These are phyloP conservation scores for Aspergillus caelatus DNA, from an alignment of 2,329 filamentous ascomycete species.

Conservation along the genomic window DNA sequence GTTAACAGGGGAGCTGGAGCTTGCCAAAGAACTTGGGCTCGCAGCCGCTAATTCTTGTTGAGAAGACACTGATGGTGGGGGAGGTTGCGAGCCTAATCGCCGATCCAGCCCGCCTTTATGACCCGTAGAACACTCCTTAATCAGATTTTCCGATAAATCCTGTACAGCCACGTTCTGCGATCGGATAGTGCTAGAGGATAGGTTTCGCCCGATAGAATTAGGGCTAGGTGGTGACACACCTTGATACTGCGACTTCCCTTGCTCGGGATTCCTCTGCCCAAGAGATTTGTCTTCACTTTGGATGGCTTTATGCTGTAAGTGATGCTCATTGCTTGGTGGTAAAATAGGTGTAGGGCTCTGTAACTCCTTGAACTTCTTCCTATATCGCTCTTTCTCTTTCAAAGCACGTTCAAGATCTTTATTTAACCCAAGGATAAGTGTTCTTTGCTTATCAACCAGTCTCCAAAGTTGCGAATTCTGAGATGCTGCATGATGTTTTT, in stretches of 20 bases:
- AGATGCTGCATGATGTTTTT: slow-evolving; percentile 84
- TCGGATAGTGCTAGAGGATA: slow-evolving; percentile 2
- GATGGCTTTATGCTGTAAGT: slow-evolving; percentile 15
- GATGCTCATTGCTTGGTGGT: slow-evolving; percentile 23
- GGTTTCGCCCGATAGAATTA: neutral
- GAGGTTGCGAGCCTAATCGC: slow-evolving; percentile 11
- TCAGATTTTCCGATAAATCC: neutral
- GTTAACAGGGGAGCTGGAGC: slow-evolving; percentile 23
- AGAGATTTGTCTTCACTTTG: slow-evolving; percentile 7
- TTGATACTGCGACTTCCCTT: slow-evolving; percentile 4
- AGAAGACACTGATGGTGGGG: slow-evolving; percentile 15
- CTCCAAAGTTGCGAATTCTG: slow-evolving; percentile 95
- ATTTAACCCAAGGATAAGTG: slow-evolving; percentile 91
- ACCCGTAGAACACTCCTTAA: neutral
- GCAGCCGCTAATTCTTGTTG: slow-evolving; percentile 19
- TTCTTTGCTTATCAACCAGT: slow-evolving; percentile 91
- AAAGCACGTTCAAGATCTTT: slow-evolving; percentile 88
- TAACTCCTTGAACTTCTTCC: slow-evolving; percentile 83
- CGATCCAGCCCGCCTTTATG: slow-evolving; percentile 9
- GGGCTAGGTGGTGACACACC: neutral
- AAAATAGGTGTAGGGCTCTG: slow-evolving; percentile 51
- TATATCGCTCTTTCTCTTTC: slow-evolving; percentile 93
- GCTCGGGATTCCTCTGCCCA: neutral
- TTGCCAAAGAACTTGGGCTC: slow-evolving; percentile 24
- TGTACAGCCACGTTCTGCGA: slow-evolving; percentile 13